These are phyloP conservation scores for Yarrowia bubula DNA, from an alignment of 805 yeast genomes.

Conservation along the genomic window DNA sequence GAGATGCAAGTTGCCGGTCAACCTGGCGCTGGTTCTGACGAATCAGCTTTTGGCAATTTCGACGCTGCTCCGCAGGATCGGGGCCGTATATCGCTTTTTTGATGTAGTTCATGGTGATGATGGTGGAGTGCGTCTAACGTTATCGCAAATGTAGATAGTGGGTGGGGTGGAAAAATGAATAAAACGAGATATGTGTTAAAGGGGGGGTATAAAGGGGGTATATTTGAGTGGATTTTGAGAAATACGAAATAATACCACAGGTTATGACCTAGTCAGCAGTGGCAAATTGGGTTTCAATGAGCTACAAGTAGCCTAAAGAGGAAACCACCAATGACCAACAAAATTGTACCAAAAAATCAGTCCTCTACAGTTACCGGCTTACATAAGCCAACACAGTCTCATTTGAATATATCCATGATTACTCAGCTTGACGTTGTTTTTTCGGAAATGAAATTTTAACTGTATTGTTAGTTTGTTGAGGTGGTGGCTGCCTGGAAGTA, in stretches of 20 bases:
- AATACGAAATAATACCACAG: background rate
- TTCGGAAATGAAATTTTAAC: background rate
- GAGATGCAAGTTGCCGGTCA: slow-evolving; percentile 68
- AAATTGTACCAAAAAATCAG: no score
- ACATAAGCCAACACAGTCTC: no score
- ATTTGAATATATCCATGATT: no score
- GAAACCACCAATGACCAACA: no score
- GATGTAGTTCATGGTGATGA: slow-evolving; percentile 64
- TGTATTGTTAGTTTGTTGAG: background rate
- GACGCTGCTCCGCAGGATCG: slow-evolving; percentile 79
- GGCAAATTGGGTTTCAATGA: background rate
- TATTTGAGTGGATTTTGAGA: no score
- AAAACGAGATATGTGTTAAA: no score
- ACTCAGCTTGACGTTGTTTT: background rate
- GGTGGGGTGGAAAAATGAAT: no score
- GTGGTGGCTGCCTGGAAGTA: background rate
- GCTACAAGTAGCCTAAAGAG: no score
- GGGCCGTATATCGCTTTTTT: slow-evolving; percentile 95
- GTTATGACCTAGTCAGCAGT: background rate
- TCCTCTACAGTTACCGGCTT: no score
- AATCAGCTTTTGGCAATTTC: slow-evolving; percentile 73
- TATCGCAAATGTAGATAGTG: background rate
- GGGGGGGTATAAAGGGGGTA: no score
- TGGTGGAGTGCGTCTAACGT: slow-evolving; percentile 9
- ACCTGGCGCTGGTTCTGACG: slow-evolving; percentile 83